These are phyloP conservation scores for Adansonia digitata DNA, from an alignment of 345 rosid genomes.

Conservation along the genomic window DNA sequence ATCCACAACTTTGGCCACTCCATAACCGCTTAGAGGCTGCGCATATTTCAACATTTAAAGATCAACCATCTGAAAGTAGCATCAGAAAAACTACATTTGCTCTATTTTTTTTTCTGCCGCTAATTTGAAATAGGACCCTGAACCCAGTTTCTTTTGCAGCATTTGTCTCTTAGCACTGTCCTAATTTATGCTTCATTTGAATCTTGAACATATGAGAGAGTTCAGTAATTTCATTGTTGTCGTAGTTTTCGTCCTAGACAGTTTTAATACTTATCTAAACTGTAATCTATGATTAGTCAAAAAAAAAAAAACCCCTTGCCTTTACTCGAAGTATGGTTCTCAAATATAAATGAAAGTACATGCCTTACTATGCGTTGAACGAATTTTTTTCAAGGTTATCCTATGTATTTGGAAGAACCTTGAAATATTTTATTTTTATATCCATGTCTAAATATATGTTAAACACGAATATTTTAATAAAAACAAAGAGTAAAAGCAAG, in stretches of 20 bases:
- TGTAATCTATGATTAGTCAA: neutral
- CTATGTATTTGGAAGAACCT: neutral
- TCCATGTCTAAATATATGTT: too few relatives aligned
- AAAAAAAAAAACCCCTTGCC: too few relatives aligned
- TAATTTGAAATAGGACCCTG: neutral
- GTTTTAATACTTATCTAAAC: neutral
- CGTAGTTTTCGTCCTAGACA: neutral
- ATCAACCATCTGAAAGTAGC: neutral
- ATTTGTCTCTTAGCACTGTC: neutral
- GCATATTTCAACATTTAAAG: neutral
- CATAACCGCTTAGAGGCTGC: constrained; percentile 47
- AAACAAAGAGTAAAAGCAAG: neutral
- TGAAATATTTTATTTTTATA: too few relatives aligned
- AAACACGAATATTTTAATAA: too few relatives aligned
- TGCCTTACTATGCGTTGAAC: too few relatives aligned
- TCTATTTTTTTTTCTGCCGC: neutral
- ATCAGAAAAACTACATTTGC: neutral
- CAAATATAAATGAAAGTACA: too few relatives aligned
- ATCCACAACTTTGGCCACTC: constrained; percentile 54
- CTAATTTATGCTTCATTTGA: neutral
- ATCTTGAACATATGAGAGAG: neutral
- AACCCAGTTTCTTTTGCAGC: neutral
- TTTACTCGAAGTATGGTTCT: too few relatives aligned
- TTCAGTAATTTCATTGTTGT: neutral
- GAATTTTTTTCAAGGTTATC: neutral